A percentile compares a stretch with the other conserved stretches of the same genome.
phyloP scores from a whole-genome alignment of 1,139 yeast species.

The Kluyveromyces sp. region DNA sequence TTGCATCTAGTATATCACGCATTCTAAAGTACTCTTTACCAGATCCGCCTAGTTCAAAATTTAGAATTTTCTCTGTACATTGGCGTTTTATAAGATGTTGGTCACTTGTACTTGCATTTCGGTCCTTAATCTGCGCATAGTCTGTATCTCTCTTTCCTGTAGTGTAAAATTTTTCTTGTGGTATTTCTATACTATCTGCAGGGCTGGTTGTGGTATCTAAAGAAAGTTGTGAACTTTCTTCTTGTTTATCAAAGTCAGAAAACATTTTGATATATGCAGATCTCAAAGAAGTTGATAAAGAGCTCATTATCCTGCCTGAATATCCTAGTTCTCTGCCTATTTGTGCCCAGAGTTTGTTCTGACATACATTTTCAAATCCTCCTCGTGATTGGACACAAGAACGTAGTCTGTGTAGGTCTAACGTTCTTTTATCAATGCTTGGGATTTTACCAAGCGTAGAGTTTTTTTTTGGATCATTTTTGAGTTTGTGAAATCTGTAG shows the following conservation, averaged over 20 bases:
- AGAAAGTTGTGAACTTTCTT: conserved; percentile 1
- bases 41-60: conserved; percentile 40
- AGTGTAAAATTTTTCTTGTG: conserved; percentile 6
- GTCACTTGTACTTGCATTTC: background rate
- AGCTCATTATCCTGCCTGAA: conserved; percentile 60
- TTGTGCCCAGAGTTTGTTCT: conserved; percentile 53
- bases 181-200: background rate
- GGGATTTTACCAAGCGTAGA: conserved; percentile 33
- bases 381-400: conserved; percentile 49
- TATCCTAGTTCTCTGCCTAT: conserved; percentile 73
- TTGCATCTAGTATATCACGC: conserved; percentile 37
- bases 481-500: conserved; percentile 27
- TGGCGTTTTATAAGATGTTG: background rate
- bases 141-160: conserved; percentile 16
- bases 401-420: conserved; percentile 48
- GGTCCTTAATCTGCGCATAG: background rate
- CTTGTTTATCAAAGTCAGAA: conserved; percentile 24
- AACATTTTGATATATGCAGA: conserved; percentile 42
- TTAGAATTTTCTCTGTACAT: background rate
- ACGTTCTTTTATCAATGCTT: conserved; percentile 47
- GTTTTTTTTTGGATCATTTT: conserved; percentile 15
- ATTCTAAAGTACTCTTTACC: conserved; percentile 40
- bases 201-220: background rate
- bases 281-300: conserved; percentile 61
- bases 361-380: conserved; percentile 49